Percentiles rank a stretch among this genome's conserved stretches.
These are phyloP conservation scores for Xylariaceae sp. DNA, from an alignment of 2,329 filamentous ascomycete species.

Conservation along the genomic window DNA sequence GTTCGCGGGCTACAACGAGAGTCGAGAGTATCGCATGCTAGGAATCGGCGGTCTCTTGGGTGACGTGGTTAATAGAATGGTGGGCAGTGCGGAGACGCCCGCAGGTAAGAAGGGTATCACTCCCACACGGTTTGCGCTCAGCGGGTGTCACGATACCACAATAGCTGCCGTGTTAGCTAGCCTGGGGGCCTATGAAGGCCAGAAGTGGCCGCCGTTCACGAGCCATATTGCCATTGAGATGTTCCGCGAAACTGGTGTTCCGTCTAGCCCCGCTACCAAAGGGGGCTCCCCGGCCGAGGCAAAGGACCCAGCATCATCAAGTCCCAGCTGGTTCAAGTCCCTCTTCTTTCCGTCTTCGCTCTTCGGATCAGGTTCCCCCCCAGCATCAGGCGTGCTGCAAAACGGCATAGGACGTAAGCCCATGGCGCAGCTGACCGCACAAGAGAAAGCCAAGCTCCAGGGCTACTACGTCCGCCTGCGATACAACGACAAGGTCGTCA, in stretches of 20 bases:
- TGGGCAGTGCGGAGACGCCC: slow-evolving; percentile 56
- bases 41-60: slow-evolving; percentile 83
- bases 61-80: slow-evolving; percentile 74
- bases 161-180: slow-evolving; percentile 73
- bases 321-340: slow-evolving; percentile 30
- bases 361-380: slow-evolving; percentile 11
- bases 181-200: slow-evolving; percentile 68
- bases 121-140: slow-evolving; percentile 68
- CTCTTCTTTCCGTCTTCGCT: slow-evolving; percentile 26
- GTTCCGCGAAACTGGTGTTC: slow-evolving; percentile 53
- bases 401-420: slow-evolving; percentile 56
- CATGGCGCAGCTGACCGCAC: slow-evolving; percentile 47
- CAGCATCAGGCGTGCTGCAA: slow-evolving; percentile 30
- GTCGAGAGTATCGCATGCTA: slow-evolving; percentile 76
- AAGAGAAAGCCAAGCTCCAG: slow-evolving; percentile 56
- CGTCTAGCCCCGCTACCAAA: slow-evolving; percentile 14
- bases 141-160: slow-evolving; percentile 90
- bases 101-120: slow-evolving; percentile 38
- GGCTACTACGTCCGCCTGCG: slow-evolving; percentile 84
- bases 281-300: no score
- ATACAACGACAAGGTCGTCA: slow-evolving; percentile 83
- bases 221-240: slow-evolving; percentile 88
- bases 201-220: slow-evolving; percentile 87
- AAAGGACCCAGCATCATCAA: slow-evolving; percentile 11
- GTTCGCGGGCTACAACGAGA: slow-evolving; percentile 83